These are phyloP conservation scores for Cyanodermella asteris DNA, from an alignment of 2,329 filamentous ascomycete genomes.

Conservation along the genomic window DNA sequence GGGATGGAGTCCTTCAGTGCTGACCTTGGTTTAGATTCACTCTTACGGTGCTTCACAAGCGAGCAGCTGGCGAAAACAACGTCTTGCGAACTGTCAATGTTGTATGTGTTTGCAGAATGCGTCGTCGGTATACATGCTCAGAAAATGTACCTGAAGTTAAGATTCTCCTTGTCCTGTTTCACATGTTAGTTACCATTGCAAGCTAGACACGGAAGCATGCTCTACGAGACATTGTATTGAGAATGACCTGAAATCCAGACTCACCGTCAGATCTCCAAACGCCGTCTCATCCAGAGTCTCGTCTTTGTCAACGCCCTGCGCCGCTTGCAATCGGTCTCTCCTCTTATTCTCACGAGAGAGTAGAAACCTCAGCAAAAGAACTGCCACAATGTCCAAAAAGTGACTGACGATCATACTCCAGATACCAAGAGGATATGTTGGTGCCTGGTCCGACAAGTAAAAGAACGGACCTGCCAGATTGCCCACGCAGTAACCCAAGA, in stretches of 20 bases:
- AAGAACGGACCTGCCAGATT: conserved; percentile 23
- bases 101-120: no score
- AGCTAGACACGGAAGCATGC: no score
- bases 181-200: no score
- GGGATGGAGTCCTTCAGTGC: no score
- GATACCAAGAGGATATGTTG: conserved; percentile 18
- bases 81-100: no score
- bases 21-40: no score
- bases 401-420: conserved; percentile 21
- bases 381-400: conserved; percentile 27
- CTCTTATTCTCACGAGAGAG: conserved; percentile 28
- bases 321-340: conserved; percentile 25
- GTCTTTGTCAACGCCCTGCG: conserved; percentile 23
- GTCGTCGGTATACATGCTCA: no score
- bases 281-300: conserved; percentile 28
- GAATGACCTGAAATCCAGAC: conserved; percentile 24
- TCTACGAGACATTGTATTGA: no score
- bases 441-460: conserved; percentile 19
- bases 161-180: no score
- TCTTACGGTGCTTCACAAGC: no score
- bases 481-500: conserved; percentile 19
- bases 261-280: conserved; percentile 31
- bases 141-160: no score
- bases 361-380: conserved; percentile 23
- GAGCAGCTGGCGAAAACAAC: no score